Percentiles rank a stretch among this genome's conserved stretches.
Conservation (phyloP, 305 asterid species). For the Ajuga reptans region DNA sequence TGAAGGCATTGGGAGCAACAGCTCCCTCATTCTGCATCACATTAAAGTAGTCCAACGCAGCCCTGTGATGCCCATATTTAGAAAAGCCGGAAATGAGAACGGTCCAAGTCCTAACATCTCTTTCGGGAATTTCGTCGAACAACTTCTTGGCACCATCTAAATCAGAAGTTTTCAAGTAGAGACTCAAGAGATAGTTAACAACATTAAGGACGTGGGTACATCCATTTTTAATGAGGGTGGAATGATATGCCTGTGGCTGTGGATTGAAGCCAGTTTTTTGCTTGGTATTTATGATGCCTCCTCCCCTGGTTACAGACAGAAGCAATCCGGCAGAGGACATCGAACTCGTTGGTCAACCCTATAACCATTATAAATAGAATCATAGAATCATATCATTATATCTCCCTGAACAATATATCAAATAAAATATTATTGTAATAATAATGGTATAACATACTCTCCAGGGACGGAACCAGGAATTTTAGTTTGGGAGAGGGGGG, state of each 20-base stretch:
- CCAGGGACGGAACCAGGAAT: too few relatives aligned
- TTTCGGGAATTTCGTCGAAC: slow-evolving; percentile 61
- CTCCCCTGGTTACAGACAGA: too few relatives aligned
- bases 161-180: slow-evolving; percentile 30
- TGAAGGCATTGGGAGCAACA: slow-evolving; percentile 55
- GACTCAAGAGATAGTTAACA: slow-evolving; percentile 35
- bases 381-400: too few relatives aligned
- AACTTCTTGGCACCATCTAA: slow-evolving; percentile 34
- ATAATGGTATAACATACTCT: too few relatives aligned
- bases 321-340: too few relatives aligned
- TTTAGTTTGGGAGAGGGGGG: too few relatives aligned
- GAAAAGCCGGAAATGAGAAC: slow-evolving; percentile 51
- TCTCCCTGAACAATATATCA: too few relatives aligned
- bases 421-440: too few relatives aligned
- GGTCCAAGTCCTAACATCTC: slow-evolving; percentile 74
- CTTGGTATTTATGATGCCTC: too few relatives aligned
- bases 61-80: slow-evolving; percentile 31
- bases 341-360: too few relatives aligned
- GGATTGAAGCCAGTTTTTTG: slow-evolving; percentile 6
- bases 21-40: slow-evolving; percentile 43
- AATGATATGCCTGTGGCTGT: slow-evolving; percentile 30
- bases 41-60: slow-evolving; percentile 40
- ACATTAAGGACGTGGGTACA: slow-evolving; percentile 20
- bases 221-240: slow-evolving; percentile 41
- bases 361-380: too few relatives aligned